A percentile compares a stretch with the other conserved stretches of the same genome.
phyloP scores from a whole-genome alignment of 1,284 basidiomycete genomes.

The Pseudozyma sp. region DNA sequence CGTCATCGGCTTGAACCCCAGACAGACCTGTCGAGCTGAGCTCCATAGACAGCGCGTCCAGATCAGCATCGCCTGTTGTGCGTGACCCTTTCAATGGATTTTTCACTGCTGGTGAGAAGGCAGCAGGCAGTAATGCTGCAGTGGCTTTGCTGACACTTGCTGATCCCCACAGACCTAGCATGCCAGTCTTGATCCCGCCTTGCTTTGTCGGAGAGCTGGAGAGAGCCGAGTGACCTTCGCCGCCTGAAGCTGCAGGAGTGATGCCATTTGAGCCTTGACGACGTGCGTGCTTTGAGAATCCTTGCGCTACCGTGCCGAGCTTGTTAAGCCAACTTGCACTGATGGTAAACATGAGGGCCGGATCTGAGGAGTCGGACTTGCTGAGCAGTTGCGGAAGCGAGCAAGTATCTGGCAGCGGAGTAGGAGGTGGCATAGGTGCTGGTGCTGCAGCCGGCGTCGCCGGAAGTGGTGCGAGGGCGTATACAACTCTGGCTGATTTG shows the following conservation, averaged over 20 bases:
- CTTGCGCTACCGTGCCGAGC: constrained; percentile 66
- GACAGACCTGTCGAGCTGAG: constrained; percentile 21
- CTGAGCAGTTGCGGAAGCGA: constrained; percentile 35
- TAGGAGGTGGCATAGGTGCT: constrained; percentile 52
- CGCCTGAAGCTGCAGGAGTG: neutral
- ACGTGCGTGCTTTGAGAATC: constrained; percentile 60
- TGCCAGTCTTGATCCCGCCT: constrained; percentile 18
- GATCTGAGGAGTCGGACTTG: constrained; percentile 20
- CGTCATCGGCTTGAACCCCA: constrained; percentile 17
- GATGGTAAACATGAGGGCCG: constrained; percentile 61
- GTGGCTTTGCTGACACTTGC: constrained; percentile 45
- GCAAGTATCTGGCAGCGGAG: constrained; percentile 31
- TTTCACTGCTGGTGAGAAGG: constrained; percentile 15
- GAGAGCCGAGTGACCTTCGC: constrained; percentile 9
- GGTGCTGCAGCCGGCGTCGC: constrained; percentile 30
- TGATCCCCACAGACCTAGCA: constrained; percentile 53
- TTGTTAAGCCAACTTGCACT: constrained; percentile 66
- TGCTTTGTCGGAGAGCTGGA: constrained; percentile 31
- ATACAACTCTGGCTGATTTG: constrained; percentile 68
- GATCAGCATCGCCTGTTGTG: constrained; percentile 44
- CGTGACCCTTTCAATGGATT: neutral
- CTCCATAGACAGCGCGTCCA: constrained; percentile 44
- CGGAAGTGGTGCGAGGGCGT: constrained; percentile 50
- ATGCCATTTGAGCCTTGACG: constrained; percentile 26
- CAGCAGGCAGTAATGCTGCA: constrained; percentile 28